These are phyloP conservation scores for Pseudomassariella vexata DNA, from an alignment of 2,329 filamentous ascomycete species.

Conservation along the genomic window DNA sequence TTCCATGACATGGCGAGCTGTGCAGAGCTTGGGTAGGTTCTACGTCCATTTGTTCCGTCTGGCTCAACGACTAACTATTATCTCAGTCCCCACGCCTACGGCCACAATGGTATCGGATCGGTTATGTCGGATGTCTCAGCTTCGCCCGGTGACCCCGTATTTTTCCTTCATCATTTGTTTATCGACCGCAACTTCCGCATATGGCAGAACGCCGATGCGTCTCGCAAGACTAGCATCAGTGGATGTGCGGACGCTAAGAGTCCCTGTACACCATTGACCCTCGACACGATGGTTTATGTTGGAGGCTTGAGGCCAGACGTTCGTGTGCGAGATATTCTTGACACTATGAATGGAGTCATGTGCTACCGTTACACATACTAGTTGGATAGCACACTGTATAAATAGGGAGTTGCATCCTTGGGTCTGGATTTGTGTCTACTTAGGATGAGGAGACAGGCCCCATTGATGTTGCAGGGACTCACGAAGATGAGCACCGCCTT, in stretches of 20 bases:
- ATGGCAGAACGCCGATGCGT: slow-evolving; percentile 6
- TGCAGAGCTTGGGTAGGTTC: slow-evolving; percentile 7
- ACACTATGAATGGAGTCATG: slow-evolving; percentile 5
- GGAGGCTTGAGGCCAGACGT: slow-evolving; percentile 5
- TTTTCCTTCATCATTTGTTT: slow-evolving; percentile 28
- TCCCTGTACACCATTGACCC: slow-evolving; percentile 1
- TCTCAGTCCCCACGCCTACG: slow-evolving; percentile 20
- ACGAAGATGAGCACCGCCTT: too few relatives aligned
- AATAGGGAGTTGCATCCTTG: too few relatives aligned
- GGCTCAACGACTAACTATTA: background rate
- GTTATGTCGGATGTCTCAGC: slow-evolving; percentile 24
- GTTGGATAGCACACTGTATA: too few relatives aligned
- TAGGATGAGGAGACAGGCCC: too few relatives aligned
- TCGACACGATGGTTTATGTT: slow-evolving; percentile 6
- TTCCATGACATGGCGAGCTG: slow-evolving; percentile 9
- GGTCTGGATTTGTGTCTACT: too few relatives aligned
- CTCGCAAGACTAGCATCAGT: background rate
- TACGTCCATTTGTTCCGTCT: too few relatives aligned
- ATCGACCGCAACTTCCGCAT: slow-evolving; percentile 8
- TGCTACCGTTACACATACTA: slow-evolving; percentile 9
- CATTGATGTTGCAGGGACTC: too few relatives aligned
- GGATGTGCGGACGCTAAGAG: slow-evolving; percentile 2
- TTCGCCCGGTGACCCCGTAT: slow-evolving; percentile 23
- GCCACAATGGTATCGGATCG: slow-evolving; percentile 25
- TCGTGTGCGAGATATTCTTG: slow-evolving; percentile 4